phyloP scores from a whole-genome alignment of 1,284 basidiomycete species.

The Cryptococcus jaspeensis region DNA sequence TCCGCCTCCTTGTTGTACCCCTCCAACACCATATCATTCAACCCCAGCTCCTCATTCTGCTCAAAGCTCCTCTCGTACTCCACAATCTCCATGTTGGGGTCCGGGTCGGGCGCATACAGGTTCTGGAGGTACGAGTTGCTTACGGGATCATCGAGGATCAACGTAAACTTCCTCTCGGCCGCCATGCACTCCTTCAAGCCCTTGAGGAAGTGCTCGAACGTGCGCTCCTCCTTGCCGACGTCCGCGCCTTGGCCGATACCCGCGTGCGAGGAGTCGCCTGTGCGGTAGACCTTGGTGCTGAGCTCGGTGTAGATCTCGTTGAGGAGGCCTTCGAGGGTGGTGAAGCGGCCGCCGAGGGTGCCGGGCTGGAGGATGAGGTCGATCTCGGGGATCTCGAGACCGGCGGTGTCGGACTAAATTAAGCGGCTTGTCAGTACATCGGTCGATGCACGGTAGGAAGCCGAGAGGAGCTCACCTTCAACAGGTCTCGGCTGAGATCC shows the following conservation, averaged over 20 bases:
- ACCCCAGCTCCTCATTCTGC: constrained; percentile 92
- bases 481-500: constrained; percentile 88
- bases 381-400: constrained; percentile 89
- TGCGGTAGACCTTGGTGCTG: constrained; percentile 80
- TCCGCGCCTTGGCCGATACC: constrained; percentile 43
- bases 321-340: constrained; percentile 92
- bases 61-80: constrained; percentile 80
- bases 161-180: constrained; percentile 74
- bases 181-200: constrained; percentile 78
- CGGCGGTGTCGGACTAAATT: constrained; percentile 81
- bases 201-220: constrained; percentile 73
- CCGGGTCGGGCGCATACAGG: constrained; percentile 85
- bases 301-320: constrained; percentile 95
- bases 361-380: constrained; percentile 88
- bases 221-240: constrained; percentile 55
- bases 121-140: constrained; percentile 97
- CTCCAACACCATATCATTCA: constrained; percentile 96
- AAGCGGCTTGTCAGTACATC: neutral
- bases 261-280: constrained; percentile 42
- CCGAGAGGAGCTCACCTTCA: constrained; percentile 64
- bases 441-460: neutral
- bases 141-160: constrained; percentile 93
- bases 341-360: constrained; percentile 97
- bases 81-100: constrained; percentile 85
- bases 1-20: constrained; percentile 62